Evolutionary conservation across 305 asterid genomes (phyloP).

Genomic region (Fraxinus platypoda): DNA sequence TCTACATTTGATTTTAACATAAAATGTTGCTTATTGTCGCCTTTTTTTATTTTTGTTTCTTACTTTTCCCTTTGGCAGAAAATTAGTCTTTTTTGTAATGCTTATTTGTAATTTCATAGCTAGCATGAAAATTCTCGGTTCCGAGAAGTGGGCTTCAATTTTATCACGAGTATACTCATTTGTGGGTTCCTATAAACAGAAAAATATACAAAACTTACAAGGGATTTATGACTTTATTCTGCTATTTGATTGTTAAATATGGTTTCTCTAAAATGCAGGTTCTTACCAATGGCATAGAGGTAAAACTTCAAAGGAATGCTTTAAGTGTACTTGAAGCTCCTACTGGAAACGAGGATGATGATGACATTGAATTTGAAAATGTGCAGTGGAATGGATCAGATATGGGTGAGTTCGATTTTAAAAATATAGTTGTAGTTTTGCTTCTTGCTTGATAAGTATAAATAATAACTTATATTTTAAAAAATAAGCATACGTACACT

Average conservation of each 20-base stretch:
- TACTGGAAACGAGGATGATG: constrained; percentile 86
- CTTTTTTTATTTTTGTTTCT: neutral
- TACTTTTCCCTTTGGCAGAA: neutral
- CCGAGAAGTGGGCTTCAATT: neutral
- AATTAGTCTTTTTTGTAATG: neutral
- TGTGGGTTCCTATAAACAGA: neutral
- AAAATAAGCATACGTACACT: neutral
- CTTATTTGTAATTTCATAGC: neutral
- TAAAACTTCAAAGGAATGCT: constrained; percentile 88
- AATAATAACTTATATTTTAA: neutral
- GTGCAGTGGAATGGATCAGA: constrained; percentile 70
- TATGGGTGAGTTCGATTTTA: constrained; percentile 38
- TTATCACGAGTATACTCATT: neutral
- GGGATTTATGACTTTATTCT: neutral
- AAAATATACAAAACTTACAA: neutral
- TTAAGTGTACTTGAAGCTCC: constrained; percentile 87
- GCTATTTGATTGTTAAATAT: neutral
- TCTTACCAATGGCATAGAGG: constrained; percentile 92
- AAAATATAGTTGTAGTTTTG: neutral
- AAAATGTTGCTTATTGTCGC: neutral
- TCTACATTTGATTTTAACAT: neutral
- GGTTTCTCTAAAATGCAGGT: constrained; percentile 43
- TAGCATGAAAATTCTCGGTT: neutral
- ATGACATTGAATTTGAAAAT: constrained; percentile 67
- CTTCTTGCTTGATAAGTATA: neutral